A percentile compares a stretch with the other conserved stretches of the same genome.
Evolutionary conservation across 441 rosid species (phyloP).

Genomic region (Erodium trifolium): DNA sequence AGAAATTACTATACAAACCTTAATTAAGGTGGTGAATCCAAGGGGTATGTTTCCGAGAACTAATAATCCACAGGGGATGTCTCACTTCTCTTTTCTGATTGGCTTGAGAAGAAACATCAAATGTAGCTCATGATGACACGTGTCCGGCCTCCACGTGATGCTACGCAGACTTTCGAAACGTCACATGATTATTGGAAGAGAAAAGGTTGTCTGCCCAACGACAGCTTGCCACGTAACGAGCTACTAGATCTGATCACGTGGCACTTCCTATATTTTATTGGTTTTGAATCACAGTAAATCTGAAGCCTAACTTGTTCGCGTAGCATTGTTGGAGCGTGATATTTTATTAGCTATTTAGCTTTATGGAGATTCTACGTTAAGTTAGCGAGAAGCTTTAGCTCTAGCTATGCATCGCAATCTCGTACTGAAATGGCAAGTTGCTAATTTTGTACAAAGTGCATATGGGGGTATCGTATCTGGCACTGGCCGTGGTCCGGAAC

Average conservation of each 20-base stretch:
- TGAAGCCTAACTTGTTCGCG: too few species aligned
- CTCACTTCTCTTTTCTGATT: too few species aligned
- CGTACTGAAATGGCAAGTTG: background rate
- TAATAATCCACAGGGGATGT: background rate
- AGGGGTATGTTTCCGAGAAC: conserved; percentile 19
- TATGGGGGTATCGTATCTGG: background rate
- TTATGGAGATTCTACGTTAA: too few species aligned
- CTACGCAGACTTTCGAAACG: conserved; percentile 25
- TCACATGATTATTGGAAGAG: conserved; percentile 27
- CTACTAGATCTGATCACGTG: conserved; percentile 25
- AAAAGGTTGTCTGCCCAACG: background rate
- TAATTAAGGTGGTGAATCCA: background rate
- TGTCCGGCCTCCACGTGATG: conserved; percentile 19
- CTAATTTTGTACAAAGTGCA: background rate
- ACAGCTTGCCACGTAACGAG: conserved; percentile 19
- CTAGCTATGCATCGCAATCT: too few species aligned
- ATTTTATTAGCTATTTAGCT: too few species aligned
- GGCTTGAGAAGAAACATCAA: background rate
- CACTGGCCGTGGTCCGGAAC: background rate
- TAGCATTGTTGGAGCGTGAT: too few species aligned
- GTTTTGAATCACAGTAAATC: too few species aligned
- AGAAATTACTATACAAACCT: background rate
- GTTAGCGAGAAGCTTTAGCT: too few species aligned
- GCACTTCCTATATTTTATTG: conserved; percentile 8
- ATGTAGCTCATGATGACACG: conserved; percentile 24